A percentile compares a stretch with the other conserved stretches of the same genome.
phyloP scores from a whole-genome alignment of 2,329 filamentous ascomycete genomes.

The Chalaropsis thielavioides region DNA sequence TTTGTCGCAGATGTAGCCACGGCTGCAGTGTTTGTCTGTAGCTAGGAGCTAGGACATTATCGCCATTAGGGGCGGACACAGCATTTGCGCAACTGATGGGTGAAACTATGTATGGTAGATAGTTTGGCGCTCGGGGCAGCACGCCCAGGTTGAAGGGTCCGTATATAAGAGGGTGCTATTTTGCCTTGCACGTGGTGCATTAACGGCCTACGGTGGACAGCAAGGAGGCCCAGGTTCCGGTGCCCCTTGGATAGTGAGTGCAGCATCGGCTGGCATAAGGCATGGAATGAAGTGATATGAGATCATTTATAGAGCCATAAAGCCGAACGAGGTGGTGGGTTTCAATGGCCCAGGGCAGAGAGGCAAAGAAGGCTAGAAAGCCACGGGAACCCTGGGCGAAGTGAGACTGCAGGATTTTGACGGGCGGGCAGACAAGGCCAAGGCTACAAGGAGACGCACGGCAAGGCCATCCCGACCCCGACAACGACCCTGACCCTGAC shows the following conservation, averaged over 20 bases:
- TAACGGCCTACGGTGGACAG: too few species aligned
- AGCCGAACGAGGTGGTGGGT: background rate
- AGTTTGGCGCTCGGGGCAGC: too few species aligned
- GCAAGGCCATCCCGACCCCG: background rate
- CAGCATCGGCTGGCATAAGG: background rate
- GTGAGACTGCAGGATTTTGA: slow-evolving; percentile 1
- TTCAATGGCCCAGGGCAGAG: background rate
- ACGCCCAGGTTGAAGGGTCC: too few species aligned
- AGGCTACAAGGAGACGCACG: background rate
- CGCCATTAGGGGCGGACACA: background rate
- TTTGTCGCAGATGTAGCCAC: too few species aligned
- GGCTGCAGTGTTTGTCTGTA: too few species aligned
- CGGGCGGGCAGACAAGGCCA: background rate
- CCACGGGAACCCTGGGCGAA: background rate
- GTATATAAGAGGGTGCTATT: too few species aligned
- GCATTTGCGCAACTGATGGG: too few species aligned
- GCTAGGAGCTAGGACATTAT: background rate
- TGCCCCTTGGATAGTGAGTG: background rate
- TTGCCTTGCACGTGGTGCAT: too few species aligned
- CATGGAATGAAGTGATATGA: slow-evolving; percentile 3
- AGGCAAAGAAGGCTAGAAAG: background rate
- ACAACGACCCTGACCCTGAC: background rate
- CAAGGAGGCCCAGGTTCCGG: too few species aligned
- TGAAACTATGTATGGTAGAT: too few species aligned
- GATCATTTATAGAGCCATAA: background rate